Evolutionary conservation across 202 grass and related monocot genomes (phyloP).

Genomic region (Digitaria exilis): DNA sequence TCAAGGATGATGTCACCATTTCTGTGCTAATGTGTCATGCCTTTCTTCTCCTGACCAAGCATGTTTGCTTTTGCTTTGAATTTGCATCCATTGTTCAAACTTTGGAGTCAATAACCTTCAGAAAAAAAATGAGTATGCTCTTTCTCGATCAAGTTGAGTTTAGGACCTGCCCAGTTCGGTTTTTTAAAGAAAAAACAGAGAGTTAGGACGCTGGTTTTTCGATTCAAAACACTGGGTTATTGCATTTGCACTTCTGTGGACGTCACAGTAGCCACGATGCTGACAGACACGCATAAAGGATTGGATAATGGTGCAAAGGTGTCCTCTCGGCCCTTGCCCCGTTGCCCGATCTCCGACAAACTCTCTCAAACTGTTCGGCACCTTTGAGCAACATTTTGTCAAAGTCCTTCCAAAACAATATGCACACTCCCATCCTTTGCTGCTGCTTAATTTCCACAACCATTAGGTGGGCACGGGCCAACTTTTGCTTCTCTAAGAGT

Average conservation of each 20-base stretch:
- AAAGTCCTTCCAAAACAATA: neutral
- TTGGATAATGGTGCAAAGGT: neutral
- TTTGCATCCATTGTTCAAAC: neutral
- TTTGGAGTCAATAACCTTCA: neutral
- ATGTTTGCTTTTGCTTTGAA: neutral
- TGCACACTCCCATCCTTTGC: neutral
- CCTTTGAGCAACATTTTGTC: neutral
- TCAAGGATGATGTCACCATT: neutral
- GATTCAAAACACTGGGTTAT: neutral
- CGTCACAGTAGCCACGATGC: neutral
- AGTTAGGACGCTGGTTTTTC: neutral
- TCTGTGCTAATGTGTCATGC: neutral
- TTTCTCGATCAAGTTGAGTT: no score
- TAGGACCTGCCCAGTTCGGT: no score
- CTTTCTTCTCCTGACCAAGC: neutral
- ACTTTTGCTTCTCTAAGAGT: neutral
- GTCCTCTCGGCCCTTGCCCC: neutral
- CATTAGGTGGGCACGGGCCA: constrained; percentile 19
- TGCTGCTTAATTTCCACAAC: constrained; percentile 7
- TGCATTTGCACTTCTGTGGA: neutral
- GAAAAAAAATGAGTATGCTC: no score
- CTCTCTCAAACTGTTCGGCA: neutral
- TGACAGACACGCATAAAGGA: neutral
- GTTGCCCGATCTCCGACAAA: neutral
- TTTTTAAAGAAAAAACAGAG: no score